Evolutionary conservation across 768 basidiomycete genomes (phyloP).

Genomic region (Suillus fuscotomentosus): DNA sequence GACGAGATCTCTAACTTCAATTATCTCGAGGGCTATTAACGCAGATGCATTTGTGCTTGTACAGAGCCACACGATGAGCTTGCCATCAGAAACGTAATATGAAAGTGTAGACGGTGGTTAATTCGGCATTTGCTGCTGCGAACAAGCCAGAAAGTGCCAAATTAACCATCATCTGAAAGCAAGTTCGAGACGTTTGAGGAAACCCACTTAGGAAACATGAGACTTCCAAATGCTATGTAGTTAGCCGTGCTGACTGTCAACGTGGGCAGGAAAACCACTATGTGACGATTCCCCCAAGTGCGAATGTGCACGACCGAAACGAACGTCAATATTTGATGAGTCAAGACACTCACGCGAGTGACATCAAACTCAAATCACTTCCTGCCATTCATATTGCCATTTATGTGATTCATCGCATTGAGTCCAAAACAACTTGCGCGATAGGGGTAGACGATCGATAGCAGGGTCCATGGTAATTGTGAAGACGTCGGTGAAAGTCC

Average conservation of each 20-base stretch:
- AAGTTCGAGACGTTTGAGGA: background rate
- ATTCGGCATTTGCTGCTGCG: background rate
- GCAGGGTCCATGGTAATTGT: slow-evolving; percentile 18
- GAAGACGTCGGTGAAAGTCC: background rate
- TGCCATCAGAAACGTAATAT: background rate
- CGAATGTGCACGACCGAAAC: slow-evolving; percentile 44
- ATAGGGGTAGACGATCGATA: slow-evolving; percentile 27
- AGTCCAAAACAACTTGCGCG: background rate
- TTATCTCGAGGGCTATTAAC: background rate
- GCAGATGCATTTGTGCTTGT: background rate
- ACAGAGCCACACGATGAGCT: background rate
- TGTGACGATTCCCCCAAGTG: background rate
- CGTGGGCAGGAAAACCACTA: background rate
- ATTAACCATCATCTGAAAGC: background rate
- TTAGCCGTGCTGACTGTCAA: background rate
- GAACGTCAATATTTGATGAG: slow-evolving; percentile 30
- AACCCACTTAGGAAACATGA: background rate
- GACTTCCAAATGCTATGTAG: background rate
- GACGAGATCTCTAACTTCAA: background rate
- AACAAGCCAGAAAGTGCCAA: background rate
- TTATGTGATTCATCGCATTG: background rate
- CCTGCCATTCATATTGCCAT: slow-evolving; percentile 6
- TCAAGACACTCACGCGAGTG: background rate
- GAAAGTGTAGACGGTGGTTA: background rate
- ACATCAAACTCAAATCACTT: background rate